These are phyloP conservation scores for Phaeodactylum tricornutum DNA, from an alignment of 108 stramenopile genomes.

Conservation along the genomic window DNA sequence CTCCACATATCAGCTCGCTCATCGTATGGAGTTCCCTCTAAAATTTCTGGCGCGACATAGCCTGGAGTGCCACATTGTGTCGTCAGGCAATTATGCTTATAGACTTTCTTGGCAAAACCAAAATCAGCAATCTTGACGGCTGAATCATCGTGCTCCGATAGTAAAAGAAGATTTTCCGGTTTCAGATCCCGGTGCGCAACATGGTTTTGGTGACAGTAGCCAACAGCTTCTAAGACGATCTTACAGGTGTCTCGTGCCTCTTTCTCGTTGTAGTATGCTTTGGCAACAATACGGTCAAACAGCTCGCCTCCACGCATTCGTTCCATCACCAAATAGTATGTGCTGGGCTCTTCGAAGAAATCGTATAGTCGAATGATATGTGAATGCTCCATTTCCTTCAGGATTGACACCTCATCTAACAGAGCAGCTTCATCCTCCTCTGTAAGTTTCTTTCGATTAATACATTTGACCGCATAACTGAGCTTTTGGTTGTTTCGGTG, in stretches of 20 bases:
- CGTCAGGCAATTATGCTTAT: constrained; percentile 45
- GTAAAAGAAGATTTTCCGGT: constrained; percentile 91
- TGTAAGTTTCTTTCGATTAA: constrained; percentile 57
- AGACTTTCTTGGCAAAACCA: constrained; percentile 88
- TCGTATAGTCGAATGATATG: constrained; percentile 89
- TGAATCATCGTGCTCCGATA: constrained; percentile 71
- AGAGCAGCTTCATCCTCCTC: constrained; percentile 76
- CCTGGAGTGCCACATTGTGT: constrained; percentile 95
- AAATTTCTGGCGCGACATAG: constrained; percentile 94
- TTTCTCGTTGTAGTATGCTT: constrained; percentile 87
- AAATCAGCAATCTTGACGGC: constrained; percentile 96
- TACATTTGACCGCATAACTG: constrained; percentile 65
- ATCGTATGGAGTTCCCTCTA: constrained; percentile 84
- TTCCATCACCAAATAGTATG: constrained; percentile 89
- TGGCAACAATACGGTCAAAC: constrained; percentile 92
- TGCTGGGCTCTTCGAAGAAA: constrained; percentile 71
- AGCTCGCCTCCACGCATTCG: constrained; percentile 90
- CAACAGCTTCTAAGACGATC: constrained; percentile 70
- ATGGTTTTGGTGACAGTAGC: constrained; percentile 67
- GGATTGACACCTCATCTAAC: constrained; percentile 74
- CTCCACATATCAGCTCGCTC: constrained; percentile 94
- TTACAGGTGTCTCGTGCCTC: constrained; percentile 80
- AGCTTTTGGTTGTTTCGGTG: constrained; percentile 32
- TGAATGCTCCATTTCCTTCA: constrained; percentile 53
- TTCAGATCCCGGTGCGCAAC: constrained; percentile 90